Conservation (phyloP, 495 filamentous ascomycete species). For the Massariosphaeria phaeospora region DNA sequence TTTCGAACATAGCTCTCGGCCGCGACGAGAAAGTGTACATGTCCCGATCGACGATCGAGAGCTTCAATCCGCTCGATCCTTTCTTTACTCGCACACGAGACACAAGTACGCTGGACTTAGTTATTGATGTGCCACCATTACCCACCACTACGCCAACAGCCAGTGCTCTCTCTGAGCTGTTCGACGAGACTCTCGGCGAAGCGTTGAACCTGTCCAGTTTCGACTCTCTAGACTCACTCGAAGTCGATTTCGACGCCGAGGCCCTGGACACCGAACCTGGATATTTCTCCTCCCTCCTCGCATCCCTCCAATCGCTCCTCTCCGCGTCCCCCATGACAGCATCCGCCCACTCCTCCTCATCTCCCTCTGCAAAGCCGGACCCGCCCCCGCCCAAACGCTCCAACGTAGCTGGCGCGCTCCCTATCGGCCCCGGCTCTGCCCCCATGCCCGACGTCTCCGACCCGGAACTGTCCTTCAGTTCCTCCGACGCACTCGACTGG, state of each 20-base stretch:
- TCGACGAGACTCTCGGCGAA: slow-evolving; percentile 5
- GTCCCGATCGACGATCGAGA: slow-evolving; percentile 66
- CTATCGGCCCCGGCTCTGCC: slow-evolving; percentile 70
- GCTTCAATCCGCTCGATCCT: slow-evolving; percentile 68
- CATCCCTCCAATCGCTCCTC: slow-evolving; percentile 29
- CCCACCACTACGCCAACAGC: slow-evolving; percentile 8
- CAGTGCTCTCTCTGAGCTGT: slow-evolving; percentile 8
- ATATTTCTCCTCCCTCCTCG: slow-evolving; percentile 35
- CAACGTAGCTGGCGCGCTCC: slow-evolving; percentile 61
- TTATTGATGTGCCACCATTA: slow-evolving; percentile 50
- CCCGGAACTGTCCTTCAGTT: slow-evolving; percentile 35
- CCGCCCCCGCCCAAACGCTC: slow-evolving; percentile 39
- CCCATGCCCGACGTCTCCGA: slow-evolving; percentile 66
- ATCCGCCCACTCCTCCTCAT: slow-evolving; percentile 36
- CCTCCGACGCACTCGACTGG: slow-evolving; percentile 56
- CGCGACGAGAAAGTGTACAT: slow-evolving; percentile 87
- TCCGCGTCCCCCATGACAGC: slow-evolving; percentile 28
- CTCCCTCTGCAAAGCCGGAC: background rate
- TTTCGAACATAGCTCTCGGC: slow-evolving; percentile 76
- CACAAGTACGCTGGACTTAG: slow-evolving; percentile 64
- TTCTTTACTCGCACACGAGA: slow-evolving; percentile 77
- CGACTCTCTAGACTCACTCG: slow-evolving; percentile 6
- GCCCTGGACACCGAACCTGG: slow-evolving; percentile 26
- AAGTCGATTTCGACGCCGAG: slow-evolving; percentile 18
- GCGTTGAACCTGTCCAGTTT: slow-evolving; percentile 13